phyloP scores from a whole-genome alignment of 1,139 yeast genomes.

The Protomyces arabidopsidicola region DNA sequence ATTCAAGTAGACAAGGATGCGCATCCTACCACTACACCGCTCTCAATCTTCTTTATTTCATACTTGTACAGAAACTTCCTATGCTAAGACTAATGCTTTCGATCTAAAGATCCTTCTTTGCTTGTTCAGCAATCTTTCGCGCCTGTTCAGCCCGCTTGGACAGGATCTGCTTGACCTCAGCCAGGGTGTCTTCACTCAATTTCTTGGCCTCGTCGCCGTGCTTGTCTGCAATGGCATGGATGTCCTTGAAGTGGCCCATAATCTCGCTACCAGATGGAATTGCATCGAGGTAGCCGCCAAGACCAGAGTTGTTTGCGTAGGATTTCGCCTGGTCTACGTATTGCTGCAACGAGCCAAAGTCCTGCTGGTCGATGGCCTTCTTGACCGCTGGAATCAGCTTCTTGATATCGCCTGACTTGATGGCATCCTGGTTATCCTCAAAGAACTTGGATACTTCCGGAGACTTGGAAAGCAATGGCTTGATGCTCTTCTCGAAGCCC shows the following conservation, averaged over 20 bases:
- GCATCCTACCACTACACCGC: too few relatives aligned
- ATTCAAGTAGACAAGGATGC: too few relatives aligned
- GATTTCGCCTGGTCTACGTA: conserved; percentile 24
- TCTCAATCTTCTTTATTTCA: not conserved
- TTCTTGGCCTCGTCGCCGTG: conserved; percentile 28
- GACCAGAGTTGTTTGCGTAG: conserved; percentile 12
- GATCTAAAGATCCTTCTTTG: conserved; percentile 15
- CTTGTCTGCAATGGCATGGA: conserved; percentile 22
- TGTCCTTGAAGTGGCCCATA: conserved; percentile 21
- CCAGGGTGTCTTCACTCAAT: conserved; percentile 21
- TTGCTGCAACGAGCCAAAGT: conserved; percentile 19
- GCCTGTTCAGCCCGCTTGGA: conserved; percentile 21
- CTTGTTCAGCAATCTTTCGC: conserved; percentile 25
- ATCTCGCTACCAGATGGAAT: conserved; percentile 20
- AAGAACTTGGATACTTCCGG: conserved; percentile 26
- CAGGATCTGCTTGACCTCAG: conserved; percentile 20
- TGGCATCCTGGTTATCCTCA: conserved; percentile 24
- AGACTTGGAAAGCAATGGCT: conserved; percentile 18
- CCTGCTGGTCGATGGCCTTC: conserved; percentile 23
- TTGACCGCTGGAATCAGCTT: conserved; percentile 17
- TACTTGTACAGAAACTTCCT: not conserved
- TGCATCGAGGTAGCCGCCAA: conserved; percentile 10
- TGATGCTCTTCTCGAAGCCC: conserved; percentile 18
- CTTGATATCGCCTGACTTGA: conserved; percentile 21
- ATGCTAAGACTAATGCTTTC: too few relatives aligned